Evolutionary conservation across 257 asterid genomes (phyloP).

Genomic region (Scutellaria baicalensis): DNA sequence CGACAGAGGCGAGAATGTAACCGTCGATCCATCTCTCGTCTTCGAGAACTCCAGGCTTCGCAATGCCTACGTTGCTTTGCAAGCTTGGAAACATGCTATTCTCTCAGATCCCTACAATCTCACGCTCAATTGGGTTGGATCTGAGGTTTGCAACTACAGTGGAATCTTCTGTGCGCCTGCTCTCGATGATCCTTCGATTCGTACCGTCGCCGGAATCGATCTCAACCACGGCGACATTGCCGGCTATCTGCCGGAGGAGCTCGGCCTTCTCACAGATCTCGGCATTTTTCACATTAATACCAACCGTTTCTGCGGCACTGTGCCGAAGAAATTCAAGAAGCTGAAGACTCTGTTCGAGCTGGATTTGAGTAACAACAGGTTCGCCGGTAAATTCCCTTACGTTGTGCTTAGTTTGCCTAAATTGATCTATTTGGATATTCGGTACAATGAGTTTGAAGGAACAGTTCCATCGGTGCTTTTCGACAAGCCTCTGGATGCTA

Average conservation of each 20-base stretch:
- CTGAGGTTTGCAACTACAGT: conserved; percentile 63
- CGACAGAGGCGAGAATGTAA: conserved; percentile 64
- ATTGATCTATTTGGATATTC: conserved; percentile 54
- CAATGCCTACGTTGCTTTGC: conserved; percentile 75
- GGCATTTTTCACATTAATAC: conserved; percentile 75
- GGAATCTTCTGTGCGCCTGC: conserved; percentile 77
- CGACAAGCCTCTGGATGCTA: conserved; percentile 77
- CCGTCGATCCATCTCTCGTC: conserved; percentile 55
- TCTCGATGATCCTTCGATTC: conserved; percentile 38
- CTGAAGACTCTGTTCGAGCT: conserved; percentile 61
- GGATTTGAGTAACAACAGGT: conserved; percentile 81
- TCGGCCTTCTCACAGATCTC: conserved; percentile 74
- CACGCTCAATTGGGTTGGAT: conserved; percentile 71
- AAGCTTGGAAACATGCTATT: conserved; percentile 83
- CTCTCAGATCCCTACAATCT: conserved; percentile 71
- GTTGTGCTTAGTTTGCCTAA: conserved; percentile 64
- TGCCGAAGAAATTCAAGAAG: conserved; percentile 49
- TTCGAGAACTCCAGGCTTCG: conserved; percentile 62
- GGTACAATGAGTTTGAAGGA: conserved; percentile 83
- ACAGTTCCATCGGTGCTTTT: conserved; percentile 60
- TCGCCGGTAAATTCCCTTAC: conserved; percentile 82
- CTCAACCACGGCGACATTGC: conserved; percentile 91
- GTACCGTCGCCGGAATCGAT: conserved; percentile 74
- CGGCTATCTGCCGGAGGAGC: conserved; percentile 80
- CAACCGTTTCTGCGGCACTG: conserved; percentile 73